A percentile compares a stretch with the other conserved stretches of the same genome.
Conservation (phyloP, 306 rosid species). For the Citrullus colocynthis region DNA sequence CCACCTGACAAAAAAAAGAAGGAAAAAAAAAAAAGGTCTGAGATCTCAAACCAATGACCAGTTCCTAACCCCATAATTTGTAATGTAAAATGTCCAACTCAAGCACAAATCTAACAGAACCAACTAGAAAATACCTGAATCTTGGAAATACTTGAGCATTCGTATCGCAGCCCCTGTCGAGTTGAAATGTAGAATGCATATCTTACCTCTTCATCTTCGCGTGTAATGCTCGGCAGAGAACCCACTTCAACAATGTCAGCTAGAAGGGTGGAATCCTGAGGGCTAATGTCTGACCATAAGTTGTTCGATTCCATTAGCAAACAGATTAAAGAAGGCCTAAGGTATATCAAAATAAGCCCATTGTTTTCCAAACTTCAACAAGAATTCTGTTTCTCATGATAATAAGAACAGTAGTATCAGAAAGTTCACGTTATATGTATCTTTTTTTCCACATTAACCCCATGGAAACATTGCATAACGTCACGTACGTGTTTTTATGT, state of each 20-base stretch:
- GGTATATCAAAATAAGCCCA: neutral
- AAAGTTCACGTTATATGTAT: neutral
- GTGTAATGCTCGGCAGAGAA: constrained; percentile 47
- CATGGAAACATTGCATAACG: neutral
- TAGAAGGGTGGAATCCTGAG: constrained; percentile 47
- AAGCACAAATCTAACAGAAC: neutral
- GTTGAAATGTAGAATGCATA: constrained; percentile 62
- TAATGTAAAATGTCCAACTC: neutral
- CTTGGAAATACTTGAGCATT: constrained; percentile 69
- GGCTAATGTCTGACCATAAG: constrained; percentile 39
- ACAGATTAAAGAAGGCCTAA: neutral
- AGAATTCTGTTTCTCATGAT: neutral
- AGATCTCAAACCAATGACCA: neutral
- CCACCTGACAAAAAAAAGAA: constrained; percentile 32
- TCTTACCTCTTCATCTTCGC: constrained; percentile 29
- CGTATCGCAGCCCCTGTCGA: constrained; percentile 61
- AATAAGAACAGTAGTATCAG: neutral
- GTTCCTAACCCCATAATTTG: neutral
- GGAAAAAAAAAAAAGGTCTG: neutral
- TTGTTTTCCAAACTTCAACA: neutral
- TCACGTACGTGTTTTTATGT: neutral
- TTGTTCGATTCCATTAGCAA: neutral
- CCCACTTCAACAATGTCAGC: constrained; percentile 64
- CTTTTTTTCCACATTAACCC: neutral
- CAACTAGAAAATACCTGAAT: constrained; percentile 39